phyloP scores from a whole-genome alignment of 495 filamentous ascomycete genomes.

The Tuber microsphaerosporum region DNA sequence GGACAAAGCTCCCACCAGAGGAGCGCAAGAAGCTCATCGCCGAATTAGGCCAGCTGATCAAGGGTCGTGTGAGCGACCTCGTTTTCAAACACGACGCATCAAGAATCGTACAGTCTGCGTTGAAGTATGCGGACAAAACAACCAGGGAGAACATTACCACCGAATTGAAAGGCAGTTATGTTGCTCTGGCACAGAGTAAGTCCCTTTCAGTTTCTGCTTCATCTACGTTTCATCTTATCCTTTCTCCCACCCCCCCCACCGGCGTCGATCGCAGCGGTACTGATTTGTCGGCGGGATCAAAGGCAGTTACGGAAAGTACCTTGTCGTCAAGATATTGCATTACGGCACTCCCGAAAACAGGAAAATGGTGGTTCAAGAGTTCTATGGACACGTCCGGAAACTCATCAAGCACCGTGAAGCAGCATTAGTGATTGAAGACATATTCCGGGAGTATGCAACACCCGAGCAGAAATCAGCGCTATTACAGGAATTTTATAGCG shows the following conservation, averaged over 20 bases:
- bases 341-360: constrained; percentile 78
- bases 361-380: constrained; percentile 82
- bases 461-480: constrained; percentile 73
- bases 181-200: constrained; percentile 76
- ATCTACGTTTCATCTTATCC: background rate
- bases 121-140: constrained; percentile 83
- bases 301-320: constrained; percentile 75
- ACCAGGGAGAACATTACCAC: constrained; percentile 78
- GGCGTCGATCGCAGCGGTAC: background rate
- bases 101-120: constrained; percentile 84
- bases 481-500: constrained; percentile 91
- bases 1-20: constrained; percentile 78
- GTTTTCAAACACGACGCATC: constrained; percentile 98
- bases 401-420: constrained; percentile 93
- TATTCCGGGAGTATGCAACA: constrained; percentile 79
- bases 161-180: constrained; percentile 81
- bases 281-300: background rate
- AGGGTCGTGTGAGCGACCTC: constrained; percentile 81
- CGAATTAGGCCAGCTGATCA: constrained; percentile 85
- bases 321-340: constrained; percentile 88
- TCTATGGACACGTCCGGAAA: constrained; percentile 83
- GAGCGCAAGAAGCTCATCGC: constrained; percentile 78
- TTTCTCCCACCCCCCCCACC: background rate
- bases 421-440: constrained; percentile 93
- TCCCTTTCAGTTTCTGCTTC: background rate